Percentiles rank a stretch among this genome's conserved stretches.
These are phyloP conservation scores for Hemisphaericaspora nanyangensis DNA, from an alignment of 805 yeast genomes.

Conservation along the genomic window DNA sequence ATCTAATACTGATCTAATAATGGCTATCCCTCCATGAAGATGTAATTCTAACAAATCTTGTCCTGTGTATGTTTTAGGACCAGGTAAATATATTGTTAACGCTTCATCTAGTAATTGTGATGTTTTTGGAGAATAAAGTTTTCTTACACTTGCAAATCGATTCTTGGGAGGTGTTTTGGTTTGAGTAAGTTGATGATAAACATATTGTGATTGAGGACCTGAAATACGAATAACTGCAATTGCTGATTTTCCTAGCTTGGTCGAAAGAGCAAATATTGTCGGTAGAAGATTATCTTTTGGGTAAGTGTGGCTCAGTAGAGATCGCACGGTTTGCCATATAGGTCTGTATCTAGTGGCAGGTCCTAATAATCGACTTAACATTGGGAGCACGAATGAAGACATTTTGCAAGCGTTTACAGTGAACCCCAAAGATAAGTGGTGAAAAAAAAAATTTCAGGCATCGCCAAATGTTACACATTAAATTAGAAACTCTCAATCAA, in stretches of 20 bases:
- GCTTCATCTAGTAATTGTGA: slow-evolving; percentile 68
- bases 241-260: slow-evolving; percentile 78
- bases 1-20: slow-evolving; percentile 60
- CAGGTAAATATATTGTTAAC: slow-evolving; percentile 59
- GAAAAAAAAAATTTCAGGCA: too few relatives aligned
- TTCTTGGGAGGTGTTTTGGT: slow-evolving; percentile 38
- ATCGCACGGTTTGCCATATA: too few relatives aligned
- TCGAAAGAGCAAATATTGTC: slow-evolving; percentile 89
- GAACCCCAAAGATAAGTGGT: too few relatives aligned
- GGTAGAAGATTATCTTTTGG: slow-evolving; percentile 28
- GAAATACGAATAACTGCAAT: slow-evolving; percentile 81
- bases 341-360: too few relatives aligned
- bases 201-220: slow-evolving; percentile 56
- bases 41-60: slow-evolving; percentile 90
- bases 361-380: too few relatives aligned
- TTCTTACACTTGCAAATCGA: slow-evolving; percentile 55
- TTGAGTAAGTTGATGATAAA: slow-evolving; percentile 47
- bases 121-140: slow-evolving; percentile 43
- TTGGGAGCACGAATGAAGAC: too few relatives aligned
- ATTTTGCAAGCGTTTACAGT: too few relatives aligned
- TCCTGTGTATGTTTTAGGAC: slow-evolving; percentile 85
- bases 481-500: too few relatives aligned
- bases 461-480: too few relatives aligned
- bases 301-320: too few relatives aligned
- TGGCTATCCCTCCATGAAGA: slow-evolving; percentile 90